These are phyloP conservation scores for Boletus sp. DNA, from an alignment of 1,284 basidiomycete genomes.

Conservation along the genomic window DNA sequence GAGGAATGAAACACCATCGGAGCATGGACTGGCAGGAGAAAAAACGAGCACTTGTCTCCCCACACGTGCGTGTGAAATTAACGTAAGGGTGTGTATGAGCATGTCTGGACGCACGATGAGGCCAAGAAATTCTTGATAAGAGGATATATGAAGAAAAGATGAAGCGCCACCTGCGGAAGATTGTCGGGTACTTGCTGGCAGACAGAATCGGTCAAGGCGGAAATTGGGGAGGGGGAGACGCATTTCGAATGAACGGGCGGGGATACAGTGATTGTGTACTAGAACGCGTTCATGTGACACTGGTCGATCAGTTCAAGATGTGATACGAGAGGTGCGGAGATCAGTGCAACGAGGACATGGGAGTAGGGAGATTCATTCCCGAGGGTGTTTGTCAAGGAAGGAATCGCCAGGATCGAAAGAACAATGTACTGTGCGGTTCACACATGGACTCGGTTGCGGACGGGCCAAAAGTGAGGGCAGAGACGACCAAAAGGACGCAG, in stretches of 20 bases:
- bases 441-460: no score
- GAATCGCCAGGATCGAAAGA: no score
- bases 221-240: constrained; percentile 12
- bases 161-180: constrained; percentile 9
- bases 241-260: no score
- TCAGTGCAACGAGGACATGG: constrained; percentile 8
- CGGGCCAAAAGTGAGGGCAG: no score
- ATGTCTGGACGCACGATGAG: not conserved
- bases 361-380: no score
- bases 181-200: constrained; percentile 6
- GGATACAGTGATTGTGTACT: not conserved
- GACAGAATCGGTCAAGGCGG: constrained; percentile 11
- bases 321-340: constrained; percentile 23
- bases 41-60: constrained; percentile 10
- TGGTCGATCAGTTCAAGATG: constrained; percentile 11
- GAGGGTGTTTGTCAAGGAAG: no score
- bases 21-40: constrained; percentile 8
- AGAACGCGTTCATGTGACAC: constrained; percentile 12
- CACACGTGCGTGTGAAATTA: constrained; percentile 16
- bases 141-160: constrained; percentile 2
- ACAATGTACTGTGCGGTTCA: no score
- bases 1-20: not conserved
- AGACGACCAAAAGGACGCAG: no score
- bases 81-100: constrained; percentile 16
- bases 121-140: constrained; percentile 7